A percentile compares a stretch with the other conserved stretches of the same genome.
Conservation (phyloP, 345 rosid species). For the Salix caprea region DNA sequence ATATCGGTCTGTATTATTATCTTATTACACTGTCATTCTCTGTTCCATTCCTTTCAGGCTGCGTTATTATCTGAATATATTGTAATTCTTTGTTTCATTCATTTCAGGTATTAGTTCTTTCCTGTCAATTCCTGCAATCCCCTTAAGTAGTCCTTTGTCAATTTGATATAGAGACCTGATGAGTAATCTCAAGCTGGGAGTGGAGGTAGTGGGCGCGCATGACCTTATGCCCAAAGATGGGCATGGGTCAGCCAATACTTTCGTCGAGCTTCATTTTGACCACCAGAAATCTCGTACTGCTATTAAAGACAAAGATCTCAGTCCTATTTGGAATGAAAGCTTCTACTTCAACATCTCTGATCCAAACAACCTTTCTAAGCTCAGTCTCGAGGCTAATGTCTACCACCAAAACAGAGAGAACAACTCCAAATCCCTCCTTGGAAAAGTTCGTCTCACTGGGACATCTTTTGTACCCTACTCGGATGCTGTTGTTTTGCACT, state of each 20-base stretch:
- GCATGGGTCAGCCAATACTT: conserved; percentile 41
- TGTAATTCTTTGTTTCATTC: not conserved
- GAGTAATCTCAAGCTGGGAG: conserved; percentile 77
- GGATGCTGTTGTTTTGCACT: conserved; percentile 70
- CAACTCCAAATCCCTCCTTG: conserved; percentile 50
- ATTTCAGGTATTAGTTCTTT: conserved; percentile 24
- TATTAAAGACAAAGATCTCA: conserved; percentile 57
- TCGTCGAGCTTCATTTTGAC: conserved; percentile 81
- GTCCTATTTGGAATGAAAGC: conserved; percentile 77
- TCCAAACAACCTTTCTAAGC: conserved; percentile 48
- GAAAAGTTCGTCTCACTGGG: conserved; percentile 67
- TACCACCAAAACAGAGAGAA: conserved; percentile 39
- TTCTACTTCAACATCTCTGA: conserved; percentile 81
- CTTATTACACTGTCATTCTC: not conserved
- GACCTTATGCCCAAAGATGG: conserved; percentile 62
- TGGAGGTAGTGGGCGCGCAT: conserved; percentile 75
- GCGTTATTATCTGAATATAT: not conserved
- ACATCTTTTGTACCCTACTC: conserved; percentile 69
- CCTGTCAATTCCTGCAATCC: conserved; percentile 7
- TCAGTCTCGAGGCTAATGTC: conserved; percentile 59
- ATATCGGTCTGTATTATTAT: not conserved
- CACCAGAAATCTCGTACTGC: conserved; percentile 65
- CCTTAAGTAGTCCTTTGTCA: not conserved
- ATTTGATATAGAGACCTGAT: conserved; percentile 21
- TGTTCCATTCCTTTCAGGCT: conserved; percentile 18